Evolutionary conservation across 2,329 filamentous ascomycete genomes (phyloP), one percentile per base, ranked within the genome.

Genomic region (Dactylellina parvicollis): DNA sequence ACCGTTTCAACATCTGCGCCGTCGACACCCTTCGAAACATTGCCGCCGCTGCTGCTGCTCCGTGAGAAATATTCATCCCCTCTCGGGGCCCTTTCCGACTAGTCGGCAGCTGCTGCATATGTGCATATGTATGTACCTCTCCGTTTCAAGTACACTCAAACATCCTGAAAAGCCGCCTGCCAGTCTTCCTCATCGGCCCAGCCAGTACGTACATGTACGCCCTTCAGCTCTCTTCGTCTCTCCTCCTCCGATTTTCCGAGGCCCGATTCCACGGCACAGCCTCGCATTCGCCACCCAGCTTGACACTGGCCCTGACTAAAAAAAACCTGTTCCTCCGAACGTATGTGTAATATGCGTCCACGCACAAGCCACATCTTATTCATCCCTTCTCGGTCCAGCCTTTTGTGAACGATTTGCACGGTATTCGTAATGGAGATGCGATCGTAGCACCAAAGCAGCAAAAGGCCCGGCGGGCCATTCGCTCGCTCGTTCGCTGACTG

Each of bases 281-380:
- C 64, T 57, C 46, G 64, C 64, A 69, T 69, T 54, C 55, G 64
- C 64, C 64, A 69, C 64, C 16, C n/a, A n/a, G n/a, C 64, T 60
- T 28, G 20, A 14, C 34, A 34, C 28, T 20, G n/a, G 22, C 26
- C 34, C 28, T 36, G 22, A 16, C 32, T 30, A 32, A 46, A n/a
- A 16, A 56, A 42, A 14, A 12, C 5, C n/a, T n/a, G n/a, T n/a
- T n/a, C n/a, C n/a, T n/a, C n/a, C n/a, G n/a, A n/a, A n/a, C n/a
- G n/a, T n/a, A n/a, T n/a, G n/a, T n/a, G n/a, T n/a, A n/a, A n/a
- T n/a, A n/a, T n/a, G n/a, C n/a, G 36, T 5, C 42, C 24, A 28
- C n/a, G 34, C 16, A 30, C 55, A 59, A 59, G 60, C 60, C 60
- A 65, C 60, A 65, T 34, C 40, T 46, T 34, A 36, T 46, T 38